Base-by-base conservation (phyloP, 345 rosid species). In the Balakata baccata region DNA sequence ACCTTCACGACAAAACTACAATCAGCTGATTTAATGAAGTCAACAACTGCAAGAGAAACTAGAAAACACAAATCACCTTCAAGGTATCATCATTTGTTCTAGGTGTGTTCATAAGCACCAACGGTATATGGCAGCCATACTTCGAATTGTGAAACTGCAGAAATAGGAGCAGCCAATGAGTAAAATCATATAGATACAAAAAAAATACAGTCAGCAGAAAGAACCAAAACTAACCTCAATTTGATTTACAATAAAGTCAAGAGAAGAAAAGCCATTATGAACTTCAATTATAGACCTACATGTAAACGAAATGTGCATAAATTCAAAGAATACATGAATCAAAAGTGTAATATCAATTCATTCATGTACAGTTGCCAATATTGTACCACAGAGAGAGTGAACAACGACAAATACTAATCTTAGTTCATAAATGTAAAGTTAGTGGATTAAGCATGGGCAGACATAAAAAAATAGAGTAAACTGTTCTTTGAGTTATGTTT, bases 141-240 rank as follows among this genome's bases (percentile, higher is more conserved):
- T 79, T 82, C 51, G 78, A 84, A 81, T 88, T 88, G 61, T 86
- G 86, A 62, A 76, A 74, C 92, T 88, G 75, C 65, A 79, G 64
- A 67, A 68, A 73, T 64, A 25, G 46, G 62, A 77, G 73, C 23
- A 76, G 50, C 41, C 54, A 41, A 77, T 57, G 37, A 22, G 53
- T 56, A 51, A 54, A 61, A 38, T 65, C 54, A 53, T 68, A 29
- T 38, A 41, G 47, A 43, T 47, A 59, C 41, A 59, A 64, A 39
- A 64, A 39, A 64, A 51, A 68, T 16, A 39, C 2, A 68, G 8
- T 18, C 68, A 9, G 25, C 23, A 38, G 67, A 60, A 64, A 63
- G 39, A 67, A 13, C 8, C 23, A 68, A 11, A 51, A 59, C 79
- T 66, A 18, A 86, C 92, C 89, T 85, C 73, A 64, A 88, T 82